Base-by-base conservation (phyloP, 2,329 filamentous ascomycete genomes). In the Albifimbria verrucaria region DNA sequence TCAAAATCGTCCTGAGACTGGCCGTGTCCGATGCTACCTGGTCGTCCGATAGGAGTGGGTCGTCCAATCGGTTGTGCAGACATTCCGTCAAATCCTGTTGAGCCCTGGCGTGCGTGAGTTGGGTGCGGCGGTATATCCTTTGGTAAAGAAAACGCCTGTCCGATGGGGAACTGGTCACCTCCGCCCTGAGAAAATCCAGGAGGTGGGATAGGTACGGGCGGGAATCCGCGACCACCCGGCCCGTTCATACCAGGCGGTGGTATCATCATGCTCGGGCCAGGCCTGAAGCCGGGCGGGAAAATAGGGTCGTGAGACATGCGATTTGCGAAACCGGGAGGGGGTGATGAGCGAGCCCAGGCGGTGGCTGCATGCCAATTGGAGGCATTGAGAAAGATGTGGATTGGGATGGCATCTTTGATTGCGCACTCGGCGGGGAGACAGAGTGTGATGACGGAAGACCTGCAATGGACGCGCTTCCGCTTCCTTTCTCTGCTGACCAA, bases 11-110 rank as follows among this genome's bases (percentile, higher is more conserved):
- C 77, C 47, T 62, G 63, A 48, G 74, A 73, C 44, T 77, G 78
- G 15, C 80, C 80, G 46, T 81, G 78, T 17, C 78, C 79, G 22
- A 83, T 83, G 67, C 92, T 96, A 17, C 87, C 86, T 1, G 94
- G 93, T 28, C 92, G 83, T 57, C 93, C 90, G 57, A 97, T 97
- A 1, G 93, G 93, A 22, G 89, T 84, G 23, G 92, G 93, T 51
- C 92, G 83, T 45, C 87, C 82, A 55, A 95, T 93, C 1, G 90
- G 89, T 57, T 91, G 87, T 28, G 86, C 78, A 51, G 83, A 76
- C 11, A 77, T 70, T 23, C 76, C 75, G 9, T 92, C 88, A 56
- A 87, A 84, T 12, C 87, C 86, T 12, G 78, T 78, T 6, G 91
- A 96, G 11, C 83, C 80, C 60, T 95, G 90, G 56, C 92, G 82